phyloP scores from a whole-genome alignment of 2,329 filamentous ascomycete genomes.

The Calonectria henricotiae region DNA sequence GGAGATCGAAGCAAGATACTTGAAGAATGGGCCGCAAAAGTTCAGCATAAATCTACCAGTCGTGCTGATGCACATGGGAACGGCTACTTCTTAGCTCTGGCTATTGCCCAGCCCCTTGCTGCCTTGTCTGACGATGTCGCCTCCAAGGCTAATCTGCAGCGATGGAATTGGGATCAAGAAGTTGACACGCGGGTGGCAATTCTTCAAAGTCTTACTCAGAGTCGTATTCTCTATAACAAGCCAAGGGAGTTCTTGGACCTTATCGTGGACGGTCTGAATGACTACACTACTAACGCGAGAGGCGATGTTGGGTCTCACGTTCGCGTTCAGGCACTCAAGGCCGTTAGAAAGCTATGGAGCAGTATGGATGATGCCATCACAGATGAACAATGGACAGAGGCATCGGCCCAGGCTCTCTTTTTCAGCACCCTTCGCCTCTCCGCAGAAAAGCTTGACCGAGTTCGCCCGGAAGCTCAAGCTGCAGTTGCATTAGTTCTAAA shows the following conservation, averaged over 20 bases:
- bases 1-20: slow-evolving; percentile 61
- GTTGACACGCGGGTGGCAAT: slow-evolving; percentile 72
- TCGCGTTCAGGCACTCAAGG: slow-evolving; percentile 84
- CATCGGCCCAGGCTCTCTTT: slow-evolving; percentile 62
- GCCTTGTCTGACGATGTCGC: slow-evolving; percentile 55
- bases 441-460: slow-evolving; percentile 91
- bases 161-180: slow-evolving; percentile 69
- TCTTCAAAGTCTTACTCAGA: slow-evolving; percentile 69
- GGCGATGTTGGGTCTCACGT: slow-evolving; percentile 94
- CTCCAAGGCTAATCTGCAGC: slow-evolving; percentile 64
- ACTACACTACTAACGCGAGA: slow-evolving; percentile 91
- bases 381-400: slow-evolving; percentile 48
- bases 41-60: slow-evolving; percentile 57
- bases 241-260: slow-evolving; percentile 63
- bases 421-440: slow-evolving; percentile 77
- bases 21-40: slow-evolving; percentile 64
- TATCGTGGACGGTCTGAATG: slow-evolving; percentile 78
- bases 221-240: slow-evolving; percentile 63
- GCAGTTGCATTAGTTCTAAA: slow-evolving; percentile 66
- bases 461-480: slow-evolving; percentile 78
- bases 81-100: slow-evolving; percentile 71
- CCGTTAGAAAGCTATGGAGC: slow-evolving; percentile 76
- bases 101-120: slow-evolving; percentile 65
- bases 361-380: slow-evolving; percentile 49
- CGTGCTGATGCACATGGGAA: slow-evolving; percentile 60